Evolutionary conservation across 2,329 filamentous ascomycete genomes (phyloP), one percentile per base, ranked within the genome.

Genomic region (Epichloe elymi): DNA sequence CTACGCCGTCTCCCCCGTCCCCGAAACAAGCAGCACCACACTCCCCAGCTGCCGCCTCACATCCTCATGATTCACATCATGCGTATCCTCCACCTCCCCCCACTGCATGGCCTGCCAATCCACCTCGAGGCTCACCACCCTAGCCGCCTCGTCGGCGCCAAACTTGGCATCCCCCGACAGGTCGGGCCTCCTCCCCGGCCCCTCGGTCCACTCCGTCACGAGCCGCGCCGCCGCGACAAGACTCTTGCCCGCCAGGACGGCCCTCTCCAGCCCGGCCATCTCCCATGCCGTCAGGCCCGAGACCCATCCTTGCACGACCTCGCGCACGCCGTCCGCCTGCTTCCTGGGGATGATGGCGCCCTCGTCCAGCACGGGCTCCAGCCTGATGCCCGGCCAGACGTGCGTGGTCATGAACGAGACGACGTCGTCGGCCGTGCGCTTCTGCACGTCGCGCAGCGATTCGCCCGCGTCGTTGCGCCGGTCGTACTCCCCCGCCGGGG

Each of bases 71-170:
- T 95, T 86, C 1, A 98, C 93, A 72, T 98, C 93, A 69, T 98
- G 93, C 30, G 90, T 95, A 68, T 98, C 90, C 66, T 98, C 93
- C 1, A 98, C 93, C 73, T 95, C 90, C 8, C 90, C 8, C 91
- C 93, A 97, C 68, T 86, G 83, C 30, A 78, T 73, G 1, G 84
- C 94, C 76, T 98, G 93, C 84, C 88, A 96, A 56, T 80, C 76
- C 15, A 95, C 88, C 72, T 98, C 93, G 41, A 94, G 66, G 60
- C 79, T 95, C 5, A 85, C 82, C 14, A 85, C 84, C 60, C 77
- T 74, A 0, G 87, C 83, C 1, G 90, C 91, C 64, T 95, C 82
- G 60, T 95, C 86, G 12, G 94, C 82, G 0, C 87, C 86, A 63
- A 94, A 96, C 51, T 54, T 59, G 47, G 60, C 60, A 36, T 63